Percentiles rank a stretch among this genome's conserved stretches.
phyloP scores from a whole-genome alignment of 805 yeast genomes.

The Candida pseudoglaebosa region DNA sequence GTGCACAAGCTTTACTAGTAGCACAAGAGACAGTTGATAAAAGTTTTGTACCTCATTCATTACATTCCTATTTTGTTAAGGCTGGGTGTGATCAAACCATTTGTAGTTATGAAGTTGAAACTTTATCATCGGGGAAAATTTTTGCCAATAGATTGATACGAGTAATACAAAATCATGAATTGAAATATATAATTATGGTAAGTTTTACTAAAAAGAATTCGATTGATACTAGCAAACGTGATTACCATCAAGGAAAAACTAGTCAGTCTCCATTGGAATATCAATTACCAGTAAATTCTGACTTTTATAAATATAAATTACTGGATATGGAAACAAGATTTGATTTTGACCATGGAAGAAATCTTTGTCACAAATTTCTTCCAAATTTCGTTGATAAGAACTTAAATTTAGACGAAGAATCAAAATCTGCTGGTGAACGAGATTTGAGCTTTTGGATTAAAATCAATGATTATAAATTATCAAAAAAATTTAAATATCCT shows the following conservation, averaged over 20 bases:
- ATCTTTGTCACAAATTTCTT: conserved; percentile 25
- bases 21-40: conserved; percentile 30
- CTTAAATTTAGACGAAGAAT: conserved; percentile 19
- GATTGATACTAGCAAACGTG: conserved; percentile 13
- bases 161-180: conserved; percentile 26
- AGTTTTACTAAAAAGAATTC: conserved; percentile 33
- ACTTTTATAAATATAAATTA: conserved; percentile 20
- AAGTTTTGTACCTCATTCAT: conserved; percentile 38
- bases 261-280: conserved; percentile 30
- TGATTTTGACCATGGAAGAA: conserved; percentile 11
- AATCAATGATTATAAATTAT: conserved; percentile 16
- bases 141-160: conserved; percentile 32
- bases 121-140: conserved; percentile 29
- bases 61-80: conserved; percentile 37
- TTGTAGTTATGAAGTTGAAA: conserved; percentile 31
- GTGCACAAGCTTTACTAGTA: conserved; percentile 36
- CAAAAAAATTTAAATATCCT: conserved; percentile 21
- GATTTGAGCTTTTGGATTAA: conserved; percentile 30
- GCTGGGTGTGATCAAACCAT: conserved; percentile 30
- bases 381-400: conserved; percentile 21
- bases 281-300: conserved; percentile 22
- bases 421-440: conserved; percentile 26
- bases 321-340: conserved; percentile 11
- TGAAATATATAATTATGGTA: conserved; percentile 30
- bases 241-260: conserved; percentile 14